These are phyloP conservation scores for Aspergillus novofumigatus DNA, from an alignment of 2,329 filamentous ascomycete genomes.

Conservation along the genomic window DNA sequence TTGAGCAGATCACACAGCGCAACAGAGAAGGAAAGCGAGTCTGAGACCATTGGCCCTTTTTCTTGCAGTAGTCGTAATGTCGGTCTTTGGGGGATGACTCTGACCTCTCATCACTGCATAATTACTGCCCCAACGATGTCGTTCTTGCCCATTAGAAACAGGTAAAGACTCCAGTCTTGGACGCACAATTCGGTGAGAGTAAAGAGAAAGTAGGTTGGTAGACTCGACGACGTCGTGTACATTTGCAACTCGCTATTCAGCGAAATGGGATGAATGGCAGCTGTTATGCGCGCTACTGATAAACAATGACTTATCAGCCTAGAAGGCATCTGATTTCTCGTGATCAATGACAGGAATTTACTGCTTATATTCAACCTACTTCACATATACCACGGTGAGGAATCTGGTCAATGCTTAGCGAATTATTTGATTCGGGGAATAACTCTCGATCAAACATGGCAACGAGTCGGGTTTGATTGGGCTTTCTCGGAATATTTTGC, in stretches of 20 bases:
- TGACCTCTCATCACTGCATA: neutral
- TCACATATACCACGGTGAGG: neutral
- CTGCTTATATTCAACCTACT: neutral
- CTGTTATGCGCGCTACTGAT: neutral
- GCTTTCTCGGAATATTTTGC: slow-evolving; percentile 17
- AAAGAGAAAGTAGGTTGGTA: neutral
- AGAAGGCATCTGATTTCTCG: neutral
- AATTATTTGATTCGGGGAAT: neutral
- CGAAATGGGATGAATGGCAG: neutral
- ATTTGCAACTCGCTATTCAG: neutral
- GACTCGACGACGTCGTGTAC: neutral
- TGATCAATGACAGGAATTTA: neutral
- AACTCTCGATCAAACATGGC: neutral
- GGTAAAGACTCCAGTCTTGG: neutral
- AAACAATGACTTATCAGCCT: neutral
- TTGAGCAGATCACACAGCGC: neutral
- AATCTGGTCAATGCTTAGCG: neutral
- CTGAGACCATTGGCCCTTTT: slow-evolving; percentile 1
- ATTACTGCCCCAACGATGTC: no score
- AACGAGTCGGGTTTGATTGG: neutral
- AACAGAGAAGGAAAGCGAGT: neutral
- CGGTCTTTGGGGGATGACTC: slow-evolving; percentile 1
- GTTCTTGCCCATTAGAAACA: neutral
- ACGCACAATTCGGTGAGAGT: neutral
- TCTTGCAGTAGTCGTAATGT: slow-evolving; percentile 2